Conservation (phyloP, 1,284 basidiomycete genomes). For the Leccinum subrobustum region DNA sequence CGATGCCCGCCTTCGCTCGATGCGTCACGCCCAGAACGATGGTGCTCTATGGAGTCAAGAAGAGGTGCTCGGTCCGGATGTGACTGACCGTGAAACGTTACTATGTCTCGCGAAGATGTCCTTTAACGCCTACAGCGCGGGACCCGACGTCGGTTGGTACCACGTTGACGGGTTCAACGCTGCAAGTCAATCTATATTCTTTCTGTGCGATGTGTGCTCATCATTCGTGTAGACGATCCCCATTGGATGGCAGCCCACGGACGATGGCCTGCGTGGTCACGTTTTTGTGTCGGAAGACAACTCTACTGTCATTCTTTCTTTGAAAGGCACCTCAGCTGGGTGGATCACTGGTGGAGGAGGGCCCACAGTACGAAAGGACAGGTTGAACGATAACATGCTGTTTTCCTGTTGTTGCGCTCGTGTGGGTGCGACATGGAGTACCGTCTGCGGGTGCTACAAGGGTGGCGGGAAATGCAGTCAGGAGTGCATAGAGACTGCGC, state of each 20-base stretch:
- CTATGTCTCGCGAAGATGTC: constrained; percentile 87
- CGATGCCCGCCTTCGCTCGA: constrained; percentile 47
- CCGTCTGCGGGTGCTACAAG: constrained; percentile 82
- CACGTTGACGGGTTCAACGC: constrained; percentile 63
- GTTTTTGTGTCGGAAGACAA: constrained; percentile 81
- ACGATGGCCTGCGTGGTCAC: constrained; percentile 90
- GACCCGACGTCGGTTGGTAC: constrained; percentile 70
- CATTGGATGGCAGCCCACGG: constrained; percentile 85
- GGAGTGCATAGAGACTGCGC: constrained; percentile 70
- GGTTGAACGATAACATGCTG: constrained; percentile 85
- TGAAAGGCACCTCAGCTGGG: constrained; percentile 91
- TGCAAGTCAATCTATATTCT: constrained; percentile 34
- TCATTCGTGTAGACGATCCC: constrained; percentile 50
- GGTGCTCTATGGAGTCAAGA: constrained; percentile 51
- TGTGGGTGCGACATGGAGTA: constrained; percentile 81
- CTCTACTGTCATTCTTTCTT: constrained; percentile 81
- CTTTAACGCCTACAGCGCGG: constrained; percentile 73
- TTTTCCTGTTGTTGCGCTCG: constrained; percentile 92
- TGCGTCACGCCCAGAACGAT: constrained; percentile 41
- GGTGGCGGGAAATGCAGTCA: constrained; percentile 69
- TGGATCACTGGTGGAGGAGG: constrained; percentile 74
- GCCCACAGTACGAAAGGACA: constrained; percentile 65
- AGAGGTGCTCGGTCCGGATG: constrained; percentile 61
- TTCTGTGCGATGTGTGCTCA: background rate
- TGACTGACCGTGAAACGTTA: constrained; percentile 71